These are phyloP conservation scores for Pelagomonas calceolata DNA, from an alignment of 108 stramenopile species.

Conservation along the genomic window DNA sequence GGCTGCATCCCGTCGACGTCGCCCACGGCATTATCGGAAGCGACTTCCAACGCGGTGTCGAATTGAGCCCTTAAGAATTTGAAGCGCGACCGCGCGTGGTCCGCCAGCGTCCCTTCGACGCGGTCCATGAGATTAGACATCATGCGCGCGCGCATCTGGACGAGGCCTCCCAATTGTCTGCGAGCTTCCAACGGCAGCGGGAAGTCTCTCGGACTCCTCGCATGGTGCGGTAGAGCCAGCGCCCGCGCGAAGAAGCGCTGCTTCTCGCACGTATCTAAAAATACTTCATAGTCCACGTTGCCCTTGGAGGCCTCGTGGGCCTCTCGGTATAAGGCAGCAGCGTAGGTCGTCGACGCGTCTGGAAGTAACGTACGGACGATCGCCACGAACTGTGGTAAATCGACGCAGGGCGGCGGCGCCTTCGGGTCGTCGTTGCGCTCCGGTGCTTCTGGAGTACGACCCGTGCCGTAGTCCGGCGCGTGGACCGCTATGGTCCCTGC, in stretches of 20 bases:
- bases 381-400: slow-evolving; percentile 16
- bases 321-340: slow-evolving; percentile 16
- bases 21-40: neutral
- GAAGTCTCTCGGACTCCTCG: neutral
- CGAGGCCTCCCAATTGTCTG: neutral
- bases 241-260: slow-evolving; percentile 18
- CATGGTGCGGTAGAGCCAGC: neutral
- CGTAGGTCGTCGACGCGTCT: slow-evolving; percentile 17
- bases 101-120: neutral
- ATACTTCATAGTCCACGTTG: slow-evolving; percentile 19
- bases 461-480: slow-evolving; percentile 6
- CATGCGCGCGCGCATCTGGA: slow-evolving; percentile 2
- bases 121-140: neutral
- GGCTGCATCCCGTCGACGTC: slow-evolving; percentile 1
- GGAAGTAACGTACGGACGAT: slow-evolving; percentile 23
- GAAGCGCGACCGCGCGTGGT: neutral
- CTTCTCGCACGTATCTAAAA: slow-evolving; percentile 23
- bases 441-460: neutral
- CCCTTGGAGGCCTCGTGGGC: slow-evolving; percentile 18
- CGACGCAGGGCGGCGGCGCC: neutral
- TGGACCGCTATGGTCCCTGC: slow-evolving; percentile 20
- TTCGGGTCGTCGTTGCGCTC: neutral
- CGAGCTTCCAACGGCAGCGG: neutral
- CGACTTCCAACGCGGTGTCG: neutral
- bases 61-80: neutral